Conservation (phyloP, 257 asterid species). For the Rhazya stricta region DNA sequence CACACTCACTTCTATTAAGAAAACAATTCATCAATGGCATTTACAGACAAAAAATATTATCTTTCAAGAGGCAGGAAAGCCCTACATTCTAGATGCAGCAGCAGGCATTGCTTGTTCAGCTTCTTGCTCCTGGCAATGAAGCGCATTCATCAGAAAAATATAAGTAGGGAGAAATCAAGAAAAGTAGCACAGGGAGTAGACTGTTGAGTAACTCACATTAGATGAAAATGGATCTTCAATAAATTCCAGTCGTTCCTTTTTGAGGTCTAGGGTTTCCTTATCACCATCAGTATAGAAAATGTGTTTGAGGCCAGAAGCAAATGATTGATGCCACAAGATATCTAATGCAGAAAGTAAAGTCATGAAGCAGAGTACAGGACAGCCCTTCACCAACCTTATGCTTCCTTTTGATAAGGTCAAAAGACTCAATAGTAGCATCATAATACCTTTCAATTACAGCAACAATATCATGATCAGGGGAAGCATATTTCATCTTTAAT, state of each 20-base stretch:
- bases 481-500: no score
- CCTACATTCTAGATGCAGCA: conserved; percentile 54
- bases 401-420: conserved; percentile 63
- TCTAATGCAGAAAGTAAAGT: conserved; percentile 9
- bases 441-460: conserved; percentile 51
- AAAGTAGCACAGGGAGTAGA: conserved; percentile 15
- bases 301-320: conserved; percentile 27
- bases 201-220: conserved; percentile 33
- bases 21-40: no score
- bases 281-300: conserved; percentile 76
- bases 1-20: no score
- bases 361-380: conserved; percentile 18
- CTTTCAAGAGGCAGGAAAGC: neutral
- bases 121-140: conserved; percentile 44
- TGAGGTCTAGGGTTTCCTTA: conserved; percentile 55
- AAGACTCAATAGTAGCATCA: conserved; percentile 57
- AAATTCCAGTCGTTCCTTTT: conserved; percentile 51
- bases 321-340: conserved; percentile 9
- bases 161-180: neutral
- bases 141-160: neutral
- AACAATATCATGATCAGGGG: no score
- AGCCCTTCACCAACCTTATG: conserved; percentile 51
- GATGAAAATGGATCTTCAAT: conserved; percentile 39
- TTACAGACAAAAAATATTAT: neutral
- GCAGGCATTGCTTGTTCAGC: conserved; percentile 50